Conservation (phyloP, 176 grass and related monocot species). For the Carex kokanica region DNA sequence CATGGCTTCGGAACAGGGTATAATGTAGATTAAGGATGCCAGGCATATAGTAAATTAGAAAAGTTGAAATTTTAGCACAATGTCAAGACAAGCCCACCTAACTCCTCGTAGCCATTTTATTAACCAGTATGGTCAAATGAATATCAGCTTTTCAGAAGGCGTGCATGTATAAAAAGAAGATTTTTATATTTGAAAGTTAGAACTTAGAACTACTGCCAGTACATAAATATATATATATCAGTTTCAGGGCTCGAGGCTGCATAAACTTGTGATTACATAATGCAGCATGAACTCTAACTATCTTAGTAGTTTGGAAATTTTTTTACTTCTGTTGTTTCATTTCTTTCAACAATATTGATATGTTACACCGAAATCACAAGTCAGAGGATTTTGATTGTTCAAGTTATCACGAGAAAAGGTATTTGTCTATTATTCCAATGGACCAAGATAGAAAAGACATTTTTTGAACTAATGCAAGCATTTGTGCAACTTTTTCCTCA, state of each 20-base stretch:
- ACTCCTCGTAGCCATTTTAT: not conserved
- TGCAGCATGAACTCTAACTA: not conserved
- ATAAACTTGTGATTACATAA: not conserved
- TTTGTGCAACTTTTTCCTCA: not conserved
- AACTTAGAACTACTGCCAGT: not conserved
- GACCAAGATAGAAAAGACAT: not conserved
- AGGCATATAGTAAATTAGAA: not conserved
- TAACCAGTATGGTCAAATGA: slow-evolving; percentile 1
- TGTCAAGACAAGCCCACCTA: not conserved
- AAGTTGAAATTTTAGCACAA: slow-evolving; percentile 15
- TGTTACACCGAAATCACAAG: not conserved
- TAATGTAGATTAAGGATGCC: not conserved
- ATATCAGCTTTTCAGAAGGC: slow-evolving; percentile 6
- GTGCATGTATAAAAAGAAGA: slow-evolving; percentile 5
- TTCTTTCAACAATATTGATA: not conserved
- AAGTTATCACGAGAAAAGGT: not conserved
- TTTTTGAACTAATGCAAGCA: not conserved
- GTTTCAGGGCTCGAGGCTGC: not conserved
- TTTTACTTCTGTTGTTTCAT: not conserved
- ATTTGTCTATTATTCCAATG: not conserved
- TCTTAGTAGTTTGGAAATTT: not conserved
- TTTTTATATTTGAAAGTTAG: not conserved
- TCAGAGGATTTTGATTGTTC: not conserved
- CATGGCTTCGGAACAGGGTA: not conserved
- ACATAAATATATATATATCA: not conserved